Base-by-base conservation (phyloP, 1,284 basidiomycete species). In the Anthracocystis setariae region DNA sequence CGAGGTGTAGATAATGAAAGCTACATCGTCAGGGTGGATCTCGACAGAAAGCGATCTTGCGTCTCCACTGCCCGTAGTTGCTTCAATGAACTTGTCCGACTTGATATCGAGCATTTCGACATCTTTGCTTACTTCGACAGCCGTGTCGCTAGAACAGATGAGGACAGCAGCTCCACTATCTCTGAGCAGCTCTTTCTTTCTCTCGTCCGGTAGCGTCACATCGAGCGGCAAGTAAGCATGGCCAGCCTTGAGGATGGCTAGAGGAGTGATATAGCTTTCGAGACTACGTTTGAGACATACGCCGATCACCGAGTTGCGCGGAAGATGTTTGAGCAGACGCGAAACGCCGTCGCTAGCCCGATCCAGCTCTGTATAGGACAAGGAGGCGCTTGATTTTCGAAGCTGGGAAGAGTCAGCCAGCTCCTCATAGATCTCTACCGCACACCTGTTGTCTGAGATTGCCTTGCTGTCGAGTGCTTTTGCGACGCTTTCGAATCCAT, bases 201-300 rank as follows among this genome's bases (percentile, higher is more conserved):
- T 74, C 20, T 77, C 75, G 9, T 45, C 23, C 0, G 83, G 82
- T 20, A 83, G 71, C 27, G 79, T 76, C 39, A 72, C 74, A 51
- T 82, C 82, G 20, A 84, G 74, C 4, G 83, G 82, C 17, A 84
- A 47, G 47, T 83, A 84, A 10, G 73, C 52, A 17, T 70, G 68
- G 1, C 81, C 75, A 10, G 74, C 66, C 35, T 63, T 72, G 23
- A 81, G 56, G 39, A 81, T 67, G 7, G 59, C 80, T 2, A 80
- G 46, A 0, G 79, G 69, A 0, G 47, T 59, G 12, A 74, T 51
- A 49, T 82, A 82, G 38, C 79, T 76, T n/a, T 68, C 66, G 2
- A 72, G 27, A 44, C 68, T 70, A 24, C 80, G 74, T 35, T 59
- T 45, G 8, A 82, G 55, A 23, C 64, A 69, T 12, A 82, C 77